A percentile compares a stretch with the other conserved stretches of the same genome.
Conservation (phyloP, 1,284 basidiomycete species). For the Tetrapyrgos nigripes region DNA sequence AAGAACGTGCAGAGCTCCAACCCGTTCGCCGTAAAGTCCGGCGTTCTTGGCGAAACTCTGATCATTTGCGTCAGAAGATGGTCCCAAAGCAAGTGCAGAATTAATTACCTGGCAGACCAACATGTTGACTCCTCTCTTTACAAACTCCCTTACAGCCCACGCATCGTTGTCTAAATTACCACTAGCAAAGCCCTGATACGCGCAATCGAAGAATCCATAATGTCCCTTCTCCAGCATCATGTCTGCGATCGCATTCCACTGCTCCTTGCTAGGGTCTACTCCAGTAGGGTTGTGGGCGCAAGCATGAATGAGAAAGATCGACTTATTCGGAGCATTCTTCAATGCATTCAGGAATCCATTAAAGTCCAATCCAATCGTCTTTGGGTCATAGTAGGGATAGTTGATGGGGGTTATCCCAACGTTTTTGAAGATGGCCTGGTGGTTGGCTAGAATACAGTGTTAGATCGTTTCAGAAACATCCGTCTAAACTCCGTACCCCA, state of each 20-base stretch:
- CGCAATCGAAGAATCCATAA: constrained; percentile 94
- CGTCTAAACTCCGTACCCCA: constrained; percentile 72
- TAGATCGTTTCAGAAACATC: not conserved
- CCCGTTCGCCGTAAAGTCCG: constrained; percentile 91
- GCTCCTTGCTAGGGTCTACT: constrained; percentile 89
- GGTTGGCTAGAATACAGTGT: constrained; percentile 68
- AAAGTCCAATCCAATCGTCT: constrained; percentile 90
- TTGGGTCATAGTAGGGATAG: constrained; percentile 92
- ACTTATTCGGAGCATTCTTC: constrained; percentile 69
- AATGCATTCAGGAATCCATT: constrained; percentile 75
- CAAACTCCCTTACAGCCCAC: constrained; percentile 82
- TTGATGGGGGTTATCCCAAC: constrained; percentile 82
- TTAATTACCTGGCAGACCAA: constrained; percentile 83
- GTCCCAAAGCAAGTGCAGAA: constrained; percentile 9
- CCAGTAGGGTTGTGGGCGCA: constrained; percentile 98
- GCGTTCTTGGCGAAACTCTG: constrained; percentile 98
- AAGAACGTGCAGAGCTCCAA: constrained; percentile 86
- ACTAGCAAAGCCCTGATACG: constrained; percentile 94
- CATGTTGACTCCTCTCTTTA: constrained; percentile 74
- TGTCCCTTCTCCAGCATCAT: constrained; percentile 80
- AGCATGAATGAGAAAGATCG: constrained; percentile 90
- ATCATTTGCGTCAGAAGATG: not conserved
- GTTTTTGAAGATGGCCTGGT: constrained; percentile 88
- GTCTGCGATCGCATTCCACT: constrained; percentile 87
- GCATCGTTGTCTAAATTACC: constrained; percentile 83